A percentile compares a stretch with the other conserved stretches of the same genome.
These are phyloP conservation scores for Apiosordaria backusii DNA, from an alignment of 495 filamentous ascomycete genomes.

Conservation along the genomic window DNA sequence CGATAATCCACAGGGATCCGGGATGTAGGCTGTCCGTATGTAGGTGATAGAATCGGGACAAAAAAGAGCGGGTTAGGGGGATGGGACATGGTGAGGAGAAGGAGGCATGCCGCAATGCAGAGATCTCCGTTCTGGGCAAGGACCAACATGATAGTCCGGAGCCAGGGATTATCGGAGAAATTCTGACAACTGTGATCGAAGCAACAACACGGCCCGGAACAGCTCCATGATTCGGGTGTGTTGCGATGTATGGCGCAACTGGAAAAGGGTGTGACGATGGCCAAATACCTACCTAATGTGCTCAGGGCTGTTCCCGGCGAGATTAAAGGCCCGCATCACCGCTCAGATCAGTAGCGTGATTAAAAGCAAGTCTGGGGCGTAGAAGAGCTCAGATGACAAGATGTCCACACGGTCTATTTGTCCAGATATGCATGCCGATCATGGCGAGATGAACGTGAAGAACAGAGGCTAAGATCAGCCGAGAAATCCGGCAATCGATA, in stretches of 20 bases:
- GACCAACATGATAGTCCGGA: background rate
- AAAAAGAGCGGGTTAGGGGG: background rate
- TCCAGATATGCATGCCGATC: constrained; percentile 6
- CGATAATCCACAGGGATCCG: constrained; percentile 4
- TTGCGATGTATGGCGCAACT: background rate
- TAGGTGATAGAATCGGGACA: constrained; percentile 12
- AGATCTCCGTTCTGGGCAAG: constrained; percentile 1
- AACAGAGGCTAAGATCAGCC: background rate
- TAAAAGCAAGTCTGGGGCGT: background rate
- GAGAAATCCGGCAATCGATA: constrained; percentile 6
- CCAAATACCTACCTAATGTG: too few relatives aligned
- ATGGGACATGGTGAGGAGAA: background rate
- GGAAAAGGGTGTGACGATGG: background rate
- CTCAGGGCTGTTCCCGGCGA: too few relatives aligned
- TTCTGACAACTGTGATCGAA: background rate
- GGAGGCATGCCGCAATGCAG: constrained; percentile 2
- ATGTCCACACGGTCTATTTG: background rate
- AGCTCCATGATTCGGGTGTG: background rate
- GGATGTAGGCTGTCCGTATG: constrained; percentile 12
- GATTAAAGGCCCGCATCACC: too few relatives aligned
- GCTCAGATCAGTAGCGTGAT: too few relatives aligned
- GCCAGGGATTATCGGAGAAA: background rate
- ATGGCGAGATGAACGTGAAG: background rate
- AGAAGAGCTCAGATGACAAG: background rate
- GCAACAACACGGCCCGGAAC: background rate